A percentile compares a stretch with the other conserved stretches of the same genome.
phyloP scores from a whole-genome alignment of 2,329 filamentous ascomycete genomes.

The Pestalotiopsis sp. region DNA sequence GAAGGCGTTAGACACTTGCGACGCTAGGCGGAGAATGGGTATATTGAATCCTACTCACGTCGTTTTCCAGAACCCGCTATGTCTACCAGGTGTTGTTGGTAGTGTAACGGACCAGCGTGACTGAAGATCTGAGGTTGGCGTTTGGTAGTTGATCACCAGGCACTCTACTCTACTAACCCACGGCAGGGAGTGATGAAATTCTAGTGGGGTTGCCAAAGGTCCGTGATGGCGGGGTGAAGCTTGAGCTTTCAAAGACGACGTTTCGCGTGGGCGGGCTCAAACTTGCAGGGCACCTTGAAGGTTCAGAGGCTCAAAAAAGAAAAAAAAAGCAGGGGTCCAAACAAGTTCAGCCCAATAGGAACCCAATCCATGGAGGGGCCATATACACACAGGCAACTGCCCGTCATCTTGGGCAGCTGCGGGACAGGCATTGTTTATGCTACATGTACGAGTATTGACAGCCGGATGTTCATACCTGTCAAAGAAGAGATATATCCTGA shows the following conservation, averaged over 20 bases:
- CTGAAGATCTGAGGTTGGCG: neutral
- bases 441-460: neutral
- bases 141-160: neutral
- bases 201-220: neutral
- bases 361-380: neutral
- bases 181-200: neutral
- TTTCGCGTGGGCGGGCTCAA: neutral
- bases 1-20: neutral
- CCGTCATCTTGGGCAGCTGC: neutral
- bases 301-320: neutral
- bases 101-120: neutral
- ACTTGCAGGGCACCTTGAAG: neutral
- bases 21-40: neutral
- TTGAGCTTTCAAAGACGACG: neutral
- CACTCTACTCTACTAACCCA: neutral
- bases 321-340: neutral
- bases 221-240: neutral
- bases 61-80: neutral
- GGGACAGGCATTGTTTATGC: neutral
- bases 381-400: neutral
- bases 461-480: neutral
- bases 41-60: neutral
- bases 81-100: neutral
- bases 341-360: neutral
- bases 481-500: too few species aligned